Conservation (phyloP, 2,329 filamentous ascomycete species). For the Aspergillus floridensis region DNA sequence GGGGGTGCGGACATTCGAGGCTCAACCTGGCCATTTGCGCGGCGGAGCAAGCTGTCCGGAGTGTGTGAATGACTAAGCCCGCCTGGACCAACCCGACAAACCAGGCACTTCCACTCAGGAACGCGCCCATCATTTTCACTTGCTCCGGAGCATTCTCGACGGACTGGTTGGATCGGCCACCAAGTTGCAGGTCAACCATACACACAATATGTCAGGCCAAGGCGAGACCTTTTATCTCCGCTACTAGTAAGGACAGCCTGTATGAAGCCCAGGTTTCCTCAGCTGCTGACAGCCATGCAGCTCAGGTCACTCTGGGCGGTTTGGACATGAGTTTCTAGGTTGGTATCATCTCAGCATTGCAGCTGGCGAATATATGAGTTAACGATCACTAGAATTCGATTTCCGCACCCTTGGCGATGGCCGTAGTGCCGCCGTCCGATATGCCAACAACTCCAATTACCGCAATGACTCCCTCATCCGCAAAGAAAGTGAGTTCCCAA, state of each 20-base stretch:
- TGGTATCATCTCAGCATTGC: slow-evolving; percentile 25
- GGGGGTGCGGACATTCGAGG: slow-evolving; percentile 23
- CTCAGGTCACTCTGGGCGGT: slow-evolving; percentile 94
- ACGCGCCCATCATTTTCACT: slow-evolving; percentile 7
- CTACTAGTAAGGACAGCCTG: slow-evolving; percentile 74
- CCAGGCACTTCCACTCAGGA: slow-evolving; percentile 11
- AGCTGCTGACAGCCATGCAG: slow-evolving; percentile 54
- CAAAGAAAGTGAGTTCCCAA: slow-evolving; percentile 81
- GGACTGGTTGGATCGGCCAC: neutral
- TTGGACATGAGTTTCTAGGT: slow-evolving; percentile 98
- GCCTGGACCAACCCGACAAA: slow-evolving; percentile 19
- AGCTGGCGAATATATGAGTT: slow-evolving; percentile 22
- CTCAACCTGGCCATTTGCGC: slow-evolving; percentile 44
- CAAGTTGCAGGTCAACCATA: slow-evolving; percentile 9
- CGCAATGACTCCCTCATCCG: slow-evolving; percentile 96
- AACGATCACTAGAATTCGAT: slow-evolving; percentile 73
- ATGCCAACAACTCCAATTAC: slow-evolving; percentile 99
- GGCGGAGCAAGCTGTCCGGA: slow-evolving; percentile 36
- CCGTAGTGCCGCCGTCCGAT: slow-evolving; percentile 86
- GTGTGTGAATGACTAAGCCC: slow-evolving; percentile 48
- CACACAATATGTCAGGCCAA: slow-evolving; percentile 58
- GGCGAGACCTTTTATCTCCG: slow-evolving; percentile 91
- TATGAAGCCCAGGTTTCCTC: slow-evolving; percentile 35
- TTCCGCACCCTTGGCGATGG: slow-evolving; percentile 91
- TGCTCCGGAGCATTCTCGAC: slow-evolving; percentile 8